Base-by-base conservation (phyloP, 768 basidiomycete genomes). In the Neoboletus magnificus region DNA sequence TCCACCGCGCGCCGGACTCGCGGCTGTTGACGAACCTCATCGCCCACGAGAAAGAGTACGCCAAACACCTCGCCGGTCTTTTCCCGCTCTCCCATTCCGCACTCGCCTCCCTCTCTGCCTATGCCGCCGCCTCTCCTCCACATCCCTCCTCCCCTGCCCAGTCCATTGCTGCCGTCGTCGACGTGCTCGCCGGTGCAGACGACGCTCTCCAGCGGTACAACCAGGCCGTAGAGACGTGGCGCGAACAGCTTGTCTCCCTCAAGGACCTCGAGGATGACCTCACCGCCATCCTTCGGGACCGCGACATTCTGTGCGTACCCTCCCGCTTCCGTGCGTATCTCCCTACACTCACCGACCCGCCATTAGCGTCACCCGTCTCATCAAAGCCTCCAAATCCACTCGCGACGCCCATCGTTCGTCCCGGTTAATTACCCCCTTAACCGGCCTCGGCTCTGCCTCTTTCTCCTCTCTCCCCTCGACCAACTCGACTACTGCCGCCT, bases 251-350 rank as follows among this genome's bases (percentile, higher is more conserved):
- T 57, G 76, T 75, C 56, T 70, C 69, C 3, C 72, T 93, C 58
- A 88, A 85, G 65, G 74, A 73, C 11, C 74, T 87, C 51, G 89
- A 93, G 70, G 86, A 90, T 43, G 89, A 89, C 54, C 82, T 92
- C 5, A 77, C 75, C 4, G 84, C 82, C 59, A 76, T 91, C 50
- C 73, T 89, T 5, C 58, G 56, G 12, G 91, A 93, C 70, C 75
- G 88, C 43, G 90, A 93, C 62, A 93, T 93, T 59, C 77, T 92
- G 91, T 91, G 58, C 65, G 87, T 79, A 12, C 46, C 7, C 45
- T 44, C 40, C 35, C 30, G 36, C 5, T 16, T 25, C 27, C 22
- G n/a, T 5, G 45, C 41, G 42, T 13, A 36, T 39, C n/a, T 29
- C 25, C 8, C 3, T 36, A 4, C 18, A 27, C 42, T 18, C 43